Base-by-base conservation (phyloP, 139 green algal species). In the Picochlorum sp. region DNA sequence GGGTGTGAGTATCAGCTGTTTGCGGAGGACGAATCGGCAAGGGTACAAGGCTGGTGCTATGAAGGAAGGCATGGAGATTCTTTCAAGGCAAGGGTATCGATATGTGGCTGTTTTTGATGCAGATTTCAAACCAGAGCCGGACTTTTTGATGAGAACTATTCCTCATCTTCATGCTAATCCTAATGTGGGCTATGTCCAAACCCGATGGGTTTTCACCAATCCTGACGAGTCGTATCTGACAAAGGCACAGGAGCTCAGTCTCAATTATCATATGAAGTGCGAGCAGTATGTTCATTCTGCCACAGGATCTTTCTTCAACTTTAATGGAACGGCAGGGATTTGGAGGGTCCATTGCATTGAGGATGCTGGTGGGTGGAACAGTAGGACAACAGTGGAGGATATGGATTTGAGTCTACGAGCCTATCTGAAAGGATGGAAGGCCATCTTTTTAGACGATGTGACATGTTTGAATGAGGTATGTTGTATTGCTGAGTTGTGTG, bases 361-460 rank as follows among this genome's bases (percentile, higher is more conserved):
- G 49, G 82, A 88, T 49, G 84, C 86, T 7, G 92, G 92, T 45
- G 90, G 92, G 37, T 98, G 92, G 92, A 80, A 95, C 59, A 77
- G 66, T 21, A 83, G 92, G 71, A 98, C 92, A 3, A 95, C 91
- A 9, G 89, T 97, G 9, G 90, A 97, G 76, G 90, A 95, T 72
- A 93, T 95, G 85, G 88, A 95, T 72, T 76, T 95, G 8, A 82
- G 69, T 54, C 80, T 95, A 46, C 72, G 88, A 23, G 82, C 88
- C 26, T 91, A 92, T 56, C 56, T 95, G 52, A 78, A 79, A 54
- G 88, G 88, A 60, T 95, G 88, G 88, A 86, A 81, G 64, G 84
- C 86, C 26, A 79, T 95, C 49, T 95, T 91, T 73, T 68, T 95
- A 20, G 75, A 89, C 13, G 75, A 95, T 57, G 75, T 88, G n/a